A percentile compares a stretch with the other conserved stretches of the same genome.
These are phyloP conservation scores for Pythium scleroteichum DNA, from an alignment of 352 stramenopile species.

Conservation along the genomic window DNA sequence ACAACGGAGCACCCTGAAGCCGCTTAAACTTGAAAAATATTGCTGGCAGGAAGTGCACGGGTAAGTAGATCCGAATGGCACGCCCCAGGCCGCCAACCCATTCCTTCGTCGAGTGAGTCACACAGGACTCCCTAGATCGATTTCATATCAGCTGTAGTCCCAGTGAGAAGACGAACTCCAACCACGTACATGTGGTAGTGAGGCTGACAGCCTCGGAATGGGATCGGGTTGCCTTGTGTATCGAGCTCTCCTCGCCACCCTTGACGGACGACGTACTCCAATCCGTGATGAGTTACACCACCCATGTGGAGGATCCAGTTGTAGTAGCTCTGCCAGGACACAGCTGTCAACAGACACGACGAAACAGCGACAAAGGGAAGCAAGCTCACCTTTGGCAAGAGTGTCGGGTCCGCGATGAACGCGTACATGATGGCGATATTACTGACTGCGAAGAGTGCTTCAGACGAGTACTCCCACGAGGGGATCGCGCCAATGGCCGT, in stretches of 20 bases:
- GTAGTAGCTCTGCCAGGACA: slow-evolving; percentile 66
- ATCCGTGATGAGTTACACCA: slow-evolving; percentile 65
- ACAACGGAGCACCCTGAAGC: slow-evolving; percentile 48
- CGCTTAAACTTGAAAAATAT: slow-evolving; percentile 77
- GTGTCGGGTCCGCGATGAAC: slow-evolving; percentile 62
- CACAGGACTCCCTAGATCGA: slow-evolving; percentile 66
- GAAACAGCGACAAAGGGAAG: not conserved
- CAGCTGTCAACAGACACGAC: not conserved
- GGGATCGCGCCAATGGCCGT: slow-evolving; percentile 52
- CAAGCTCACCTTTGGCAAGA: slow-evolving; percentile 64
- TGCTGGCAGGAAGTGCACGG: slow-evolving; percentile 76
- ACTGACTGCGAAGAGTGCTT: slow-evolving; percentile 71
- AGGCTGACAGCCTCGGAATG: slow-evolving; percentile 78
- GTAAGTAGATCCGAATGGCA: slow-evolving; percentile 78
- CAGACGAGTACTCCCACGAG: slow-evolving; percentile 64
- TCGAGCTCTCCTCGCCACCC: slow-evolving; percentile 54
- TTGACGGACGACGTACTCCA: slow-evolving; percentile 71
- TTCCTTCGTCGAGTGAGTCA: slow-evolving; percentile 75
- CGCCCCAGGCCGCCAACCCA: slow-evolving; percentile 69
- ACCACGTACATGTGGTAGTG: slow-evolving; percentile 80
- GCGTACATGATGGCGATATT: slow-evolving; percentile 84
- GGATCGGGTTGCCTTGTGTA: slow-evolving; percentile 32
- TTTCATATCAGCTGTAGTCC: not conserved
- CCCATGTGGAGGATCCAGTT: slow-evolving; percentile 82
- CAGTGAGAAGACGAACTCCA: too few species aligned